Evolutionary conservation across 805 yeast species (phyloP).

Genomic region (Saturnispora gosingensis): DNA sequence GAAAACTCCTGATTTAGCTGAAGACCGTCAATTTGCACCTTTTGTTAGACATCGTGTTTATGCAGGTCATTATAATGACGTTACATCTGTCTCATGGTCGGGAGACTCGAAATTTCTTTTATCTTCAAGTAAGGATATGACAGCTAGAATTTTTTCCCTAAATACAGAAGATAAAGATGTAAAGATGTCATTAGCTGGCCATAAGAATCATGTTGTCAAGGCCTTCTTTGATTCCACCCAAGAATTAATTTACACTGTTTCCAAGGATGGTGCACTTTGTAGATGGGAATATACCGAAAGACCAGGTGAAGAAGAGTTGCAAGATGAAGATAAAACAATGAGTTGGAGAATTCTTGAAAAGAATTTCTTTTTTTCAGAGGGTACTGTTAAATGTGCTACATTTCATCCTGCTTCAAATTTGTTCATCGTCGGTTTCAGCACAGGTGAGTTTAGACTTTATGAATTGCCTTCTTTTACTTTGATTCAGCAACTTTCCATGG

Average conservation of each 20-base stretch:
- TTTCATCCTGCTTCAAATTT: constrained; percentile 68
- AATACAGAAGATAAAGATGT: constrained; percentile 62
- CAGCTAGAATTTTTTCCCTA: constrained; percentile 76
- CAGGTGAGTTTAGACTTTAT: constrained; percentile 85
- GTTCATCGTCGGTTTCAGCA: constrained; percentile 79
- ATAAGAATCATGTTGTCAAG: constrained; percentile 75
- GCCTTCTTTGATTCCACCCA: constrained; percentile 87
- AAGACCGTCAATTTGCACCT: constrained; percentile 92
- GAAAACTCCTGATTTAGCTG: constrained; percentile 75
- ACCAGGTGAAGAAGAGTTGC: constrained; percentile 39
- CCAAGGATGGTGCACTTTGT: constrained; percentile 91
- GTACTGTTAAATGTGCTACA: constrained; percentile 69
- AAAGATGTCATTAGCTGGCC: constrained; percentile 84
- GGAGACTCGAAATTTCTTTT: constrained; percentile 80
- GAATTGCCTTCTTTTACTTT: constrained; percentile 75
- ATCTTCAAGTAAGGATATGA: constrained; percentile 82
- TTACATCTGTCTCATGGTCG: constrained; percentile 79
- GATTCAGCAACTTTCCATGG: constrained; percentile 84
- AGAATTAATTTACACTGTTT: constrained; percentile 82
- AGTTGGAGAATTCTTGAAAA: constrained; percentile 81
- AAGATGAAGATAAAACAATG: constrained; percentile 36
- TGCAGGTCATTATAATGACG: constrained; percentile 86
- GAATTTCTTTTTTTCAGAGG: constrained; percentile 63
- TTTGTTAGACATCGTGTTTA: constrained; percentile 83
- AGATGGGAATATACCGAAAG: constrained; percentile 77